phyloP scores from a whole-genome alignment of 495 filamentous ascomycete genomes.

The Trichoderma virens region DNA sequence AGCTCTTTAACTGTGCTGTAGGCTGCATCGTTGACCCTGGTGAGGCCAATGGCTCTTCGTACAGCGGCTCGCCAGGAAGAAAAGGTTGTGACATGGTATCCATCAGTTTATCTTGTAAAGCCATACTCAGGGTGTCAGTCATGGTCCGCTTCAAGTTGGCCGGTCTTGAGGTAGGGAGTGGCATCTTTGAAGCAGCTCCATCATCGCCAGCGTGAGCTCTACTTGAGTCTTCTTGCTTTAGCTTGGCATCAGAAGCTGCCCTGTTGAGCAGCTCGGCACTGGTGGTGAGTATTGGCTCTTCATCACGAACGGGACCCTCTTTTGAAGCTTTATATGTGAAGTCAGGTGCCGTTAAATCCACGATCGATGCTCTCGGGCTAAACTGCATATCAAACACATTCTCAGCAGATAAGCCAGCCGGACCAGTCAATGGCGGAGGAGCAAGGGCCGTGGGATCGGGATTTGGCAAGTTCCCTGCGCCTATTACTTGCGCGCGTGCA shows the following conservation, averaged over 20 bases:
- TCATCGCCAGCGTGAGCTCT: slow-evolving; percentile 50
- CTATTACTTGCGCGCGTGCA: slow-evolving; percentile 66
- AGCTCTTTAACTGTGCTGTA: slow-evolving; percentile 25
- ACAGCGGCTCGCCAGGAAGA: slow-evolving; percentile 41
- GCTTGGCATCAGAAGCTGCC: slow-evolving; percentile 24
- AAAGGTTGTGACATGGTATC: slow-evolving; percentile 86
- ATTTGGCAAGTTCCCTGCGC: slow-evolving; percentile 43
- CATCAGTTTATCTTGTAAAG: slow-evolving; percentile 74
- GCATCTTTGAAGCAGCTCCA: slow-evolving; percentile 43
- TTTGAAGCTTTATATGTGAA: slow-evolving; percentile 27
- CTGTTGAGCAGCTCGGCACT: not conserved
- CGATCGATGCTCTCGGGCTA: slow-evolving; percentile 44
- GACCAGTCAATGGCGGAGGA: slow-evolving; percentile 65
- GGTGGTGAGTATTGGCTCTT: not conserved
- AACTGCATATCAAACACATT: slow-evolving; percentile 83
- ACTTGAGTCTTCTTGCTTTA: slow-evolving; percentile 39
- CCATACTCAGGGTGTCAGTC: slow-evolving; percentile 67
- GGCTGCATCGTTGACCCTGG: slow-evolving; percentile 29
- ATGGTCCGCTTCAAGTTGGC: slow-evolving; percentile 78
- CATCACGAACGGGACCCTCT: slow-evolving; percentile 12
- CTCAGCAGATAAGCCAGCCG: slow-evolving; percentile 53
- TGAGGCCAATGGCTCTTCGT: slow-evolving; percentile 34
- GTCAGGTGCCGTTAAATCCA: slow-evolving; percentile 37
- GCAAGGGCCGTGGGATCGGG: slow-evolving; percentile 30
- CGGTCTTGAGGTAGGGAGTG: slow-evolving; percentile 49